Base-by-base conservation (phyloP, 306 rosid species). In the Potentilla sterilis region DNA sequence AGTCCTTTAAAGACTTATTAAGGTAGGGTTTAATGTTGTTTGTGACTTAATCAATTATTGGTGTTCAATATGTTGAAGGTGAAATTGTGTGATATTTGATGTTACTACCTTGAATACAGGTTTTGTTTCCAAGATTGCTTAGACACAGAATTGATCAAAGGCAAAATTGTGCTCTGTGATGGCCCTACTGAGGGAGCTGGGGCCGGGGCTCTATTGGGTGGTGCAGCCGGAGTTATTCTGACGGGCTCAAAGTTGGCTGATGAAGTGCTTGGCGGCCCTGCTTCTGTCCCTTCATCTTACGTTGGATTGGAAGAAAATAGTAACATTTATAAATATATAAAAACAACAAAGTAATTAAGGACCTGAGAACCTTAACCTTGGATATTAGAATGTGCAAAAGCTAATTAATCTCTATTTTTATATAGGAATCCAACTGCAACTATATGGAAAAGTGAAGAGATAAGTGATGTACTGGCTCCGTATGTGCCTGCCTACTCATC, bases 161-260 rank as follows among this genome's bases (percentile, higher is more conserved):
- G 86, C 7, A 88, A 86, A 47, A 86, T 90, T n/a, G 77, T 90
- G 69, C 8, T 90, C 1, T 90, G 96, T 22, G 84, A 81, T 2
- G 21, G 42, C 5, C 0, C 2, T 0, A 1, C 4, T 6, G 18
- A 19, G 1, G 28, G 6, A 2, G 57, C 57, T 1, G 38, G 13
- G 1, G 1, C 4, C 0, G 64, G 76, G 0, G 77, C 75, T 0
- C 0, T 44, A 1, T 47, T 22, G 0, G 74, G 69, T 0, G 85
- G 83, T 5, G 91, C 87, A 0, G 77, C 4, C 11, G 91, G 94
- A 4, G 71, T 78, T 1, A 51, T 89, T 6, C 12, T 82, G 73
- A 64, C 66, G 24, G 22, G 42, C 38, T 28, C 9, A 0, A 5
- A 1, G 0, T 2, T 18, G 0, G 73, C 58, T 9, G 21, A 49